A percentile compares a stretch with the other conserved stretches of the same genome.
Evolutionary conservation across 441 rosid genomes (phyloP).

Genomic region (Populus hybrid): DNA sequence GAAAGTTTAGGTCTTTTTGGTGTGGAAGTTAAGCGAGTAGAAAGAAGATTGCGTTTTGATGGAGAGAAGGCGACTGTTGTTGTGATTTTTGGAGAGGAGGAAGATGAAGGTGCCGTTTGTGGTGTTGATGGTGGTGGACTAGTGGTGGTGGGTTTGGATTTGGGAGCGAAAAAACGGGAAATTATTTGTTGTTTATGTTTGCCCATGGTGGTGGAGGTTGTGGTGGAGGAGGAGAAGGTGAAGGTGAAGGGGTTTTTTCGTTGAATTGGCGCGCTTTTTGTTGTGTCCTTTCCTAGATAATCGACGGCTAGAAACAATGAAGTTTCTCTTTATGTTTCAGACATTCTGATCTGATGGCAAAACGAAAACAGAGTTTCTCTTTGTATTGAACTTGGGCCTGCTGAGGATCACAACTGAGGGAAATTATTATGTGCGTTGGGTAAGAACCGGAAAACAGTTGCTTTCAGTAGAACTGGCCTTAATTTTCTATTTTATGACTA

Average conservation of each 20-base stretch:
- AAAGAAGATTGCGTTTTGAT: slow-evolving; percentile 67
- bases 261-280: slow-evolving; percentile 13
- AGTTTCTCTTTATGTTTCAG: background rate
- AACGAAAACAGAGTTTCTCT: background rate
- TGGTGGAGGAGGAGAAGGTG: background rate
- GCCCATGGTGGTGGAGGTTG: slow-evolving; percentile 38
- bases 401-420: background rate
- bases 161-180: slow-evolving; percentile 90
- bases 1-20: slow-evolving; percentile 55
- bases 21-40: slow-evolving; percentile 43
- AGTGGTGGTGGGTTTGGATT: slow-evolving; percentile 37
- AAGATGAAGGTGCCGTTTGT: slow-evolving; percentile 21
- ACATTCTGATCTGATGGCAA: background rate
- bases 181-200: slow-evolving; percentile 80
- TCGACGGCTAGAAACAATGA: background rate
- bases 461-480: background rate
- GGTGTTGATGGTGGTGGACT: slow-evolving; percentile 27
- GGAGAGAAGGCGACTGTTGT: slow-evolving; percentile 79
- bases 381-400: background rate
- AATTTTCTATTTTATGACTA: background rate
- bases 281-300: background rate
- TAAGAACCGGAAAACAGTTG: background rate
- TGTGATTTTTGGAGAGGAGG: slow-evolving; percentile 44
- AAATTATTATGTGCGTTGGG: background rate
- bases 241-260: too few relatives aligned